Evolutionary conservation across 2,329 filamentous ascomycete genomes (phyloP), one percentile per base, ranked within the genome.

Genomic region (Colletotrichum caudatum): DNA sequence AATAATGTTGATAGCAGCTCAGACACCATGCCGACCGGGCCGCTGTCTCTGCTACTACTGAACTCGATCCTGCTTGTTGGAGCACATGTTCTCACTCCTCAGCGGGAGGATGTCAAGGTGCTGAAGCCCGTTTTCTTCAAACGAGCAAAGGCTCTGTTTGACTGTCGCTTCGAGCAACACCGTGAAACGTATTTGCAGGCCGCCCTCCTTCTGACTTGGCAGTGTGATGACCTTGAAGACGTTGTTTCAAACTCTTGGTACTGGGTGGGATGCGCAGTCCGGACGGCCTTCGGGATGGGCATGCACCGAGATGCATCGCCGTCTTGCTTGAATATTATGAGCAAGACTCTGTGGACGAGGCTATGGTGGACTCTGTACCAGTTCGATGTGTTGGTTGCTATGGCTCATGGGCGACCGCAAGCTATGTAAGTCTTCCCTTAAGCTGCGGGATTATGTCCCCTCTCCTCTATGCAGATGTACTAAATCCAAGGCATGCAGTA

Each of bases 131-230:
- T 82, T 6, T 85, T 89, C 74, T 88, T 87, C 73, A 82, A 84
- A 23, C 83, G 87, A 23, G 84, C 86, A 18, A 89, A 88, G 75
- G 81, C 82, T 70, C 78, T 89, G 1, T 86, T 88, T 53, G 87
- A 89, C 74, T 82, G 81, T 37, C 83, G 87, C 7, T 84, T 86
- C 46, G 87, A 89, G 73, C 82, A 85, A 35, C 86, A 89, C 74
- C 82, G 87, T 18, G 84, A 86, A 71, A 82, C 84, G 41, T 80
- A 88, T 61, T 81, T 89, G n/a, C 87, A 89, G 76, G 84, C 84
- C 4, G 85, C 86, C 2, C 78, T 89, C 29, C 81, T 89, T 1
- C 74, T 89, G 64, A 88, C 86, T 2, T 89, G 87, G 87, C 84
- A 88, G 73, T 84, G 85, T 1, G 85, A 89, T 60, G 83, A 85